Evolutionary conservation across 495 filamentous ascomycete species (phyloP), one percentile per base, ranked within the genome.

Genomic region (Cenococcum geophilum): DNA sequence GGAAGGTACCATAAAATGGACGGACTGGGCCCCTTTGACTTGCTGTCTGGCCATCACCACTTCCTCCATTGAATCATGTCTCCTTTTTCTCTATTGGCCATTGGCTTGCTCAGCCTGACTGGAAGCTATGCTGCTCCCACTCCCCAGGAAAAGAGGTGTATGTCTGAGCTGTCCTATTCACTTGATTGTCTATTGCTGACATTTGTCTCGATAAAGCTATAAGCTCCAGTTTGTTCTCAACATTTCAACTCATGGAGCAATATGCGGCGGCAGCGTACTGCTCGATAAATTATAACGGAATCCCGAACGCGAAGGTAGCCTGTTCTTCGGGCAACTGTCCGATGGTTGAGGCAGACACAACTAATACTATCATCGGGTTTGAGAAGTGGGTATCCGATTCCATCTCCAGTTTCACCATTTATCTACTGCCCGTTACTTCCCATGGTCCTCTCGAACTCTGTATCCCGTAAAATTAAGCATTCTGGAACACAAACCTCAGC

Each of bases 251-350:
- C 14, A 64, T 68, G 58, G 59, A 60, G n/a, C 62, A 68, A 32
- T 92, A 86, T 72, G 76, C 88, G 1, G 84, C 78, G 0, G 86
- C 88, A 0, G 74, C 83, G 10, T 91, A 89, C 71, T 93, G 89
- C 71, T 76, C 82, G 43, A 76, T 67, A 57, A 76, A 85, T 56
- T 47, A 65, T 54, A 76, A 79, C 36, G 70, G 77, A 2, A 73
- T 73, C 11, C 70, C 71, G 11, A 80, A 79, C 18, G 61, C 73
- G 22, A 71, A 72, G 12, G 60, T 92, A 20, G 76, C 76, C 11
- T 95, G 90, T 71, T 55, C 67, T 0, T 62, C 72, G 9, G 76
- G 71, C 22, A 62, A 70, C 35, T 93, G 90, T 68, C 83, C 86
- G 0, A 60, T 75, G 0, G 83, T 89, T 8, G 74, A 84, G 61